These are phyloP conservation scores for Cryptococcus sp. DNA, from an alignment of 1,284 basidiomycete genomes.

Conservation along the genomic window DNA sequence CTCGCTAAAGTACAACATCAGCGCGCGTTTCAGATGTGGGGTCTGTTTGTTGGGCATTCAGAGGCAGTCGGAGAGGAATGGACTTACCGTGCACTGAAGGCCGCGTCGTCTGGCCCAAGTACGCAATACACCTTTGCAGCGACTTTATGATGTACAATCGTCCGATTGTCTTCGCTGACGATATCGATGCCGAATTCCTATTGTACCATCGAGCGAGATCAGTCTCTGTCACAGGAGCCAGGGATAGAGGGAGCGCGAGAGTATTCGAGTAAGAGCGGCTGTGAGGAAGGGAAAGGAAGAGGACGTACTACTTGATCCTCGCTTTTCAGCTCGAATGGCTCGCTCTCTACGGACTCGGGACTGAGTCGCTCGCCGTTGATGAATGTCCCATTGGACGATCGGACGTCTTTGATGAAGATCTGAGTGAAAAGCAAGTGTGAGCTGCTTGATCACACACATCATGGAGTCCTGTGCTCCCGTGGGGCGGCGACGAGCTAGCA, in stretches of 20 bases:
- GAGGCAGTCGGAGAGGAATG: no score
- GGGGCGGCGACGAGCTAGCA: no score
- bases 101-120: slow-evolving; percentile 78
- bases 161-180: slow-evolving; percentile 97
- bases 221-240: neutral
- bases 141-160: slow-evolving; percentile 97
- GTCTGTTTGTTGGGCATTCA: no score
- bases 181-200: slow-evolving; percentile 99
- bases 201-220: neutral
- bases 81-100: slow-evolving; percentile 46
- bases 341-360: slow-evolving; percentile 85
- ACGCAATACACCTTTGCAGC: slow-evolving; percentile 90
- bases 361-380: slow-evolving; percentile 94
- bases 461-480: no score
- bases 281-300: neutral
- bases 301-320: slow-evolving; percentile 81
- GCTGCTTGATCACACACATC: neutral
- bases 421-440: slow-evolving; percentile 41
- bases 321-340: slow-evolving; percentile 89
- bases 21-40: no score
- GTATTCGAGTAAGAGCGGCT: neutral
- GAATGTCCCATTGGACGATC: slow-evolving; percentile 97
- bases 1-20: slow-evolving; percentile 34
- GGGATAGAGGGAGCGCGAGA: neutral
- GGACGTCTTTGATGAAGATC: slow-evolving; percentile 98